phyloP scores from a whole-genome alignment of 352 stramenopile genomes.

The Globisporangium parvum region DNA sequence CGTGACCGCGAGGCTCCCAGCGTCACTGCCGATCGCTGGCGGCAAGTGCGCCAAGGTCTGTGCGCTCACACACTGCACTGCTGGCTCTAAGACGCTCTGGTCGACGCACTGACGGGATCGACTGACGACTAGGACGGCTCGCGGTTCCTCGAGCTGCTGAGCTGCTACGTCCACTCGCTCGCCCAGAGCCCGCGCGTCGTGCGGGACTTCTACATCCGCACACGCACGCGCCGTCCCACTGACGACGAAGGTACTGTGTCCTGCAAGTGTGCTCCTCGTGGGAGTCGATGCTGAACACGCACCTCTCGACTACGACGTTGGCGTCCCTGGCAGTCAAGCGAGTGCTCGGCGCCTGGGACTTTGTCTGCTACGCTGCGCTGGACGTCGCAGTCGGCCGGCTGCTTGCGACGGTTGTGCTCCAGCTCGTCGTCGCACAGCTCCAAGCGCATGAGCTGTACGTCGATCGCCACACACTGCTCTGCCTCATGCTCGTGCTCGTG shows the following conservation, averaged over 20 bases:
- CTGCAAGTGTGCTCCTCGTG: too few species aligned
- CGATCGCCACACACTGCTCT: background rate
- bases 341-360: slow-evolving; percentile 28
- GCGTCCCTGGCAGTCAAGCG: slow-evolving; percentile 15
- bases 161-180: slow-evolving; percentile 23
- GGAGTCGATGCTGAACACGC: too few species aligned
- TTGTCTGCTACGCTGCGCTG: slow-evolving; percentile 23
- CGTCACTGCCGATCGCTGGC: slow-evolving; percentile 18
- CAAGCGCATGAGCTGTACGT: slow-evolving; percentile 9
- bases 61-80: background rate
- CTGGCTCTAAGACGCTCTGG: too few species aligned
- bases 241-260: slow-evolving; percentile 33
- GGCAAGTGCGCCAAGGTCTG: slow-evolving; percentile 32
- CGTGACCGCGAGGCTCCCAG: slow-evolving; percentile 15
- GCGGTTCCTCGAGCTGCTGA: slow-evolving; percentile 31
- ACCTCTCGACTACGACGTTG: too few species aligned
- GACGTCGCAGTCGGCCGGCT: slow-evolving; percentile 19
- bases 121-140: slow-evolving; percentile 26
- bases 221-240: slow-evolving; percentile 15
- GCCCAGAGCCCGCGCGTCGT: slow-evolving; percentile 21
- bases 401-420: slow-evolving; percentile 7
- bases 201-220: slow-evolving; percentile 19
- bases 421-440: slow-evolving; percentile 1
- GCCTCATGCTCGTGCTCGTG: too few species aligned
- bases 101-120: background rate